A percentile compares a stretch with the other conserved stretches of the same genome.
phyloP scores from a whole-genome alignment of 1,284 basidiomycete genomes.

The Binderoboletus segoi region DNA sequence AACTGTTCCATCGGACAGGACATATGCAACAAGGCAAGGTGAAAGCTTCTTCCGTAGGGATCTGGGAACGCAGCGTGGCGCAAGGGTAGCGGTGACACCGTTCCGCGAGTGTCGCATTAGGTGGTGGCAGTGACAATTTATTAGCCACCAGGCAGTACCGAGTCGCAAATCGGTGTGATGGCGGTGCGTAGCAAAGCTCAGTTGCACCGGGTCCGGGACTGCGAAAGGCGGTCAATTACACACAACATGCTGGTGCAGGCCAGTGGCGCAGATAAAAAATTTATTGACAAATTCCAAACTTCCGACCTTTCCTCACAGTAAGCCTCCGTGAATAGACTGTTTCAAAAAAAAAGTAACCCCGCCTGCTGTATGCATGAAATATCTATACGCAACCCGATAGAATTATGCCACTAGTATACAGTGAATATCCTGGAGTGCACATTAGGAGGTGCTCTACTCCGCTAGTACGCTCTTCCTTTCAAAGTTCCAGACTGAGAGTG shows the following conservation, averaged over 20 bases:
- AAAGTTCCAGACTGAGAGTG: constrained; percentile 31
- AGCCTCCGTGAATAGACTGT: background rate
- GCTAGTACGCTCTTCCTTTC: constrained; percentile 22
- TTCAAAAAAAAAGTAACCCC: background rate
- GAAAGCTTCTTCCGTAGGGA: constrained; percentile 15
- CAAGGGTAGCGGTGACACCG: background rate
- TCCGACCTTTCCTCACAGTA: background rate
- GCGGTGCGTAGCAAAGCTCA: no score
- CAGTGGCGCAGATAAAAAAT: background rate
- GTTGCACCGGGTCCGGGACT: background rate
- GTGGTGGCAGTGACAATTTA: background rate
- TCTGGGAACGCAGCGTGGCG: constrained; percentile 2
- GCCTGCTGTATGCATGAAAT: constrained; percentile 1
- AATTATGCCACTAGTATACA: constrained; percentile 30
- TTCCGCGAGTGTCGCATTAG: background rate
- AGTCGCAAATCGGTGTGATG: background rate
- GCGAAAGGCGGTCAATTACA: background rate
- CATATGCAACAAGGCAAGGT: constrained; percentile 21
- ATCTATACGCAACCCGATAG: constrained; percentile 8
- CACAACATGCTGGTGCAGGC: background rate
- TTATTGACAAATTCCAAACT: background rate
- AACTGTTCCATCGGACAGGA: constrained; percentile 2
- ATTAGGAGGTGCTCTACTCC: background rate
- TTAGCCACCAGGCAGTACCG: no score
- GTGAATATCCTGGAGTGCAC: constrained; percentile 1